phyloP scores from a whole-genome alignment of 2,329 filamentous ascomycete species.

The Curvularia hawaiiensis region DNA sequence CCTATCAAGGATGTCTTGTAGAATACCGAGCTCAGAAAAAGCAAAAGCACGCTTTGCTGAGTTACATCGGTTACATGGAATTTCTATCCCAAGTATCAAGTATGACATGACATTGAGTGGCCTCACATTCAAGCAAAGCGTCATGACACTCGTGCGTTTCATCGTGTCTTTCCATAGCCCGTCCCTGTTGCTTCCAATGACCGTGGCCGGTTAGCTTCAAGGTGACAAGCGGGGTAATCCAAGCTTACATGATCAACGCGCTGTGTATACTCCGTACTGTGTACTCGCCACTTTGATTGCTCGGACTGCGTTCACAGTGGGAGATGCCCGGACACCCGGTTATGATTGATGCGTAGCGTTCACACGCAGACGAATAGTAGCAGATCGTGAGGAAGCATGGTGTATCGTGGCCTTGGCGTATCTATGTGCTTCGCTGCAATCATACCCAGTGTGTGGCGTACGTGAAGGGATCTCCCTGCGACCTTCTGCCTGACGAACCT shows the following conservation, averaged over 20 bases:
- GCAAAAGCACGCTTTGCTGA: not conserved
- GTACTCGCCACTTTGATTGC: slow-evolving; percentile 8
- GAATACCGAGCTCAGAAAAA: not conserved
- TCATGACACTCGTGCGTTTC: not conserved
- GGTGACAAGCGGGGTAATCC: slow-evolving; percentile 19
- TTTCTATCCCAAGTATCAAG: not conserved
- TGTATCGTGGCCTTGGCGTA: slow-evolving; percentile 7
- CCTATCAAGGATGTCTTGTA: not conserved
- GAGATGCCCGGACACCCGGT: slow-evolving; percentile 4
- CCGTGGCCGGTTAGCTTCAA: slow-evolving; percentile 1
- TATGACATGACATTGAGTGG: not conserved
- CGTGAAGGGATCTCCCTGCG: slow-evolving; percentile 26
- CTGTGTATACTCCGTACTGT: not conserved
- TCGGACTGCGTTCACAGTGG: slow-evolving; percentile 4
- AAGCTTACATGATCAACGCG: slow-evolving; percentile 6
- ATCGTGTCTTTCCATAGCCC: slow-evolving; percentile 1
- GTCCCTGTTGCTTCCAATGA: not conserved
- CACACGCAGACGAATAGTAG: not conserved
- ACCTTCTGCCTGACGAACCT: slow-evolving; percentile 12
- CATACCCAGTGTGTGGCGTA: slow-evolving; percentile 20
- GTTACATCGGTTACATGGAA: not conserved
- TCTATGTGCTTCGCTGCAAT: slow-evolving; percentile 17
- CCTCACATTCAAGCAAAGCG: slow-evolving; percentile 1
- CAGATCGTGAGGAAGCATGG: not conserved
- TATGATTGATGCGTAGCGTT: slow-evolving; percentile 8